Conservation (phyloP, 495 filamentous ascomycete species). For the Penicillium pancosmium region DNA sequence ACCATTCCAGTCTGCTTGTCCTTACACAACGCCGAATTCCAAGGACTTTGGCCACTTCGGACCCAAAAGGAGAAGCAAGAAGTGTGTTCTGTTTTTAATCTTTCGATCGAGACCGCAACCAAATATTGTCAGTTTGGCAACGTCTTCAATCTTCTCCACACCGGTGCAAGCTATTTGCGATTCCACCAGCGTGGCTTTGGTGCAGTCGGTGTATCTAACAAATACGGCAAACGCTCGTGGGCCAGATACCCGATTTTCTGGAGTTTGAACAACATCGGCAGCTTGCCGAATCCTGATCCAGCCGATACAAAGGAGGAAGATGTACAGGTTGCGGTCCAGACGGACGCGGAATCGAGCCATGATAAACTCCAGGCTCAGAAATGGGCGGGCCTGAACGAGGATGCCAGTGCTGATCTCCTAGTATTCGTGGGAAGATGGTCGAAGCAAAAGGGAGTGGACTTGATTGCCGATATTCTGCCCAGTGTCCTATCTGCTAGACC, state of each 20-base stretch:
- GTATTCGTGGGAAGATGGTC: slow-evolving; percentile 76
- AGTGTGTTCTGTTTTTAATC: slow-evolving; percentile 64
- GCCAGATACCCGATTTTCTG: slow-evolving; percentile 71
- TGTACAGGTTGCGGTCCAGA: slow-evolving; percentile 48
- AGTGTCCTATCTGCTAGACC: slow-evolving; percentile 61
- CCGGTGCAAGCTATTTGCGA: slow-evolving; percentile 62
- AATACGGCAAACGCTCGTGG: slow-evolving; percentile 67
- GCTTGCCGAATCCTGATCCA: slow-evolving; percentile 65
- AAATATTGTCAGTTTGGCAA: slow-evolving; percentile 71
- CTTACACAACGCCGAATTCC: slow-evolving; percentile 70
- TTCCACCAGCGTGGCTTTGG: slow-evolving; percentile 68
- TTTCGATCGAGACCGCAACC: slow-evolving; percentile 47
- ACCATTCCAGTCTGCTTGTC: slow-evolving; percentile 63
- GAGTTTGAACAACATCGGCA: slow-evolving; percentile 63
- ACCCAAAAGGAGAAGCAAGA: slow-evolving; percentile 60
- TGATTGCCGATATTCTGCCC: slow-evolving; percentile 71
- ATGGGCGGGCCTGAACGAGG: slow-evolving; percentile 64
- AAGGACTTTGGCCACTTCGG: slow-evolving; percentile 70
- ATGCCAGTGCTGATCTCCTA: slow-evolving; percentile 65
- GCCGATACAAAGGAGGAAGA: slow-evolving; percentile 5
- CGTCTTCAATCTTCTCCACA: slow-evolving; percentile 69
- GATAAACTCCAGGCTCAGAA: slow-evolving; percentile 61
- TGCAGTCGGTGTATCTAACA: slow-evolving; percentile 65
- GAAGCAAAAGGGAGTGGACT: slow-evolving; percentile 70
- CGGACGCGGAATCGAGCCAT: slow-evolving; percentile 41